These are phyloP conservation scores for Fragilariopsis cylindrus DNA, from an alignment of 108 stramenopile genomes.

Conservation along the genomic window DNA sequence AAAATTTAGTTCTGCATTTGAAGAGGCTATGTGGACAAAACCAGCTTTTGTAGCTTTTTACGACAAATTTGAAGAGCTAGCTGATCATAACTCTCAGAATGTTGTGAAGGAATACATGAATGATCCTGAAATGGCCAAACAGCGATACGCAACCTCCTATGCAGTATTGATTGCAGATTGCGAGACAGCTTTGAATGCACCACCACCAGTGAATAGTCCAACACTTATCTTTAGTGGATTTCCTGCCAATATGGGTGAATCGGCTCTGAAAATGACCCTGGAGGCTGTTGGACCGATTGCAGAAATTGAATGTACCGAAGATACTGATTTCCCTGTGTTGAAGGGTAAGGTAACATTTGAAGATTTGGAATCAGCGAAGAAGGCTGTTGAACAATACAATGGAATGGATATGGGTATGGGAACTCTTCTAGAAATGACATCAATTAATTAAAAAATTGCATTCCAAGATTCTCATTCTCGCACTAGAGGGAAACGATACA, in stretches of 20 bases:
- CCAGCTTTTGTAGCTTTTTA: conserved; percentile 74
- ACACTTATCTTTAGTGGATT: conserved; percentile 76
- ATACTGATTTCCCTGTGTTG: conserved; percentile 61
- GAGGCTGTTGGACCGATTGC: conserved; percentile 72
- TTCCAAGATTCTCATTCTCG: too few relatives aligned
- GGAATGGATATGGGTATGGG: conserved; percentile 94
- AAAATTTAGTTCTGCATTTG: conserved; percentile 73
- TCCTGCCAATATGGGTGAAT: conserved; percentile 85
- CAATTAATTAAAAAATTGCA: conserved; percentile 25
- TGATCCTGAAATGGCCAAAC: conserved; percentile 55
- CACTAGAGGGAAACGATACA: too few relatives aligned
- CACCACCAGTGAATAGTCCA: conserved; percentile 68
- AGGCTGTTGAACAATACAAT: conserved; percentile 82
- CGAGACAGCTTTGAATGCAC: conserved; percentile 67
- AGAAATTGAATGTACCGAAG: conserved; percentile 68
- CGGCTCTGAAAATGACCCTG: conserved; percentile 79
- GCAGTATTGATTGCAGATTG: conserved; percentile 44
- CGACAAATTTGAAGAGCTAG: conserved; percentile 51
- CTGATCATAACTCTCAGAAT: conserved; percentile 83
- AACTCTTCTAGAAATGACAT: conserved; percentile 58
- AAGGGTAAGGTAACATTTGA: conserved; percentile 79
- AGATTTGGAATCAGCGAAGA: conserved; percentile 80
- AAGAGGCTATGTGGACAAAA: conserved; percentile 84
- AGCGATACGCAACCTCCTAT: conserved; percentile 67
- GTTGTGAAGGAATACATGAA: conserved; percentile 79